These are phyloP conservation scores for Pseudotsuga menziesii DNA, from an alignment of 75 land plant species.

Conservation along the genomic window DNA sequence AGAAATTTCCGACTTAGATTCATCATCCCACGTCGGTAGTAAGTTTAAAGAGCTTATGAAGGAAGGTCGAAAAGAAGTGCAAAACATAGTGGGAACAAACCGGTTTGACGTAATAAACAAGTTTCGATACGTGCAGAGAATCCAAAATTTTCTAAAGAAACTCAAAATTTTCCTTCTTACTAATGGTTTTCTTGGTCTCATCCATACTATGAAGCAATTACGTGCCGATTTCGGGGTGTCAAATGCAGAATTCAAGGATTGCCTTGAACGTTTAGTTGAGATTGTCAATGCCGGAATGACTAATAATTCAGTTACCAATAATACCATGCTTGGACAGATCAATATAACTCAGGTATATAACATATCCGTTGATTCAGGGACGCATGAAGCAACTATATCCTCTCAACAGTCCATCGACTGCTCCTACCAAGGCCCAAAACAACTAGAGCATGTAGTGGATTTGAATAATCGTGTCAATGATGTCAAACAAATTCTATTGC, in stretches of 20 bases:
- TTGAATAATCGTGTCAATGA: background rate
- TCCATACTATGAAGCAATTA: background rate
- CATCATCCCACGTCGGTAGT: background rate
- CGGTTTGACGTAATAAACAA: background rate
- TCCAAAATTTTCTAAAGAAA: background rate
- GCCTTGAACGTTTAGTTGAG: no score
- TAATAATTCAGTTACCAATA: no score
- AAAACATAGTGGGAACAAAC: background rate
- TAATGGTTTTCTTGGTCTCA: background rate
- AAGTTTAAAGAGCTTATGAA: background rate
- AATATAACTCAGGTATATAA: background rate
- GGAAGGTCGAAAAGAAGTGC: background rate
- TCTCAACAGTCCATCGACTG: background rate
- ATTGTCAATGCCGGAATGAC: no score
- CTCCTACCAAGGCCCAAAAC: background rate
- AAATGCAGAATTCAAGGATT: no score
- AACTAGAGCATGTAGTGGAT: background rate
- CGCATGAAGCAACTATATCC: background rate
- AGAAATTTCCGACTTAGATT: background rate
- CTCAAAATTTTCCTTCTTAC: background rate
- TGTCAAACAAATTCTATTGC: conserved; percentile 1
- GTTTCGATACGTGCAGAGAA: background rate
- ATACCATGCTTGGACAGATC: background rate
- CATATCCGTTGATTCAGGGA: background rate
- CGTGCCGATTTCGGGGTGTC: background rate